phyloP scores from a whole-genome alignment of 2,329 filamentous ascomycete species.

The Nothomitra cinnamomea region DNA sequence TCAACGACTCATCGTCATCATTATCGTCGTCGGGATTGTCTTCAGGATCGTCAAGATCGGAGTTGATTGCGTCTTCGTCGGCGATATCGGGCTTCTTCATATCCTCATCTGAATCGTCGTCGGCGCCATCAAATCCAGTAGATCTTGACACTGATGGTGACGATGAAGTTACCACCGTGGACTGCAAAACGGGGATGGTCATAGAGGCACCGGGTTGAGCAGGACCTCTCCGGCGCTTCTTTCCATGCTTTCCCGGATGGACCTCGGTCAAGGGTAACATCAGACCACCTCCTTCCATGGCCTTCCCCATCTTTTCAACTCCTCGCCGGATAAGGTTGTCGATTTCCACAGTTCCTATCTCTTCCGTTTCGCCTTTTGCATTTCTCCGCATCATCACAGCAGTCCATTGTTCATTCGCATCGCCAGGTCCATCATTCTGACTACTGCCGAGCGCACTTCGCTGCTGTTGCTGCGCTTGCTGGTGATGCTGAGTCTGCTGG shows the following conservation, averaged over 20 bases:
- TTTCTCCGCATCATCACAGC: conserved; percentile 42
- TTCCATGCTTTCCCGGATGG: conserved; percentile 18
- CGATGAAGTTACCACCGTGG: not conserved
- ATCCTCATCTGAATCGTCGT: conserved; percentile 36
- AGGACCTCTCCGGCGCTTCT: conserved; percentile 14
- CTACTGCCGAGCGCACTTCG: conserved; percentile 29
- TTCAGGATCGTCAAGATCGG: conserved; percentile 87
- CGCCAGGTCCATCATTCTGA: conserved; percentile 62
- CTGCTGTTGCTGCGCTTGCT: conserved; percentile 13
- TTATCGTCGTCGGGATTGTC: conserved; percentile 72
- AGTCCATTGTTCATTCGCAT: conserved; percentile 37
- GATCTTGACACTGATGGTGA: not conserved
- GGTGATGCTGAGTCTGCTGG: conserved; percentile 13
- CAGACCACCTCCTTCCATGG: conserved; percentile 57
- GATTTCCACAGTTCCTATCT: conserved; percentile 44
- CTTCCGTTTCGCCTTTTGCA: conserved; percentile 34
- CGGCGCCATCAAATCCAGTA: conserved; percentile 38
- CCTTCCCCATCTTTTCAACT: conserved; percentile 46
- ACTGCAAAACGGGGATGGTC: not conserved
- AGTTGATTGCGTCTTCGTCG: conserved; percentile 96
- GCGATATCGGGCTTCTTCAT: conserved; percentile 31
- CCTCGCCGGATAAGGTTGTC: conserved; percentile 53
- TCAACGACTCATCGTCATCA: conserved; percentile 67
- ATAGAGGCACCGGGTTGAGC: not conserved
- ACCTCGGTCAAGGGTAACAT: conserved; percentile 40